Evolutionary conservation across 139 green algal genomes (phyloP), one percentile per base, ranked within the genome.

Genomic region (Microglena sp.): DNA sequence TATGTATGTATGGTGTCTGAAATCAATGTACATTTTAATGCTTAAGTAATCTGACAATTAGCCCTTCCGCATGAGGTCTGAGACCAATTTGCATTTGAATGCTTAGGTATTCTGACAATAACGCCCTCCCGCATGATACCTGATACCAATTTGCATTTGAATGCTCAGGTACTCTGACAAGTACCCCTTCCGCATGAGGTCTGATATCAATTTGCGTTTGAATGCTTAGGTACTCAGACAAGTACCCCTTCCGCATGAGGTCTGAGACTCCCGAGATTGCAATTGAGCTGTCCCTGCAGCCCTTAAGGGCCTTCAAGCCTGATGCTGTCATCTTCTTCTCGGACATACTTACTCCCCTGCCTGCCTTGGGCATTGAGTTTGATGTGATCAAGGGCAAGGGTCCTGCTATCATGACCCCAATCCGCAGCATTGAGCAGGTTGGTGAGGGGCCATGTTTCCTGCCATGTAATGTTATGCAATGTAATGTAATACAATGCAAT

Each of bases 271-370:
- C 92, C 15, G 89, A 93, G 8, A 97, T 97, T 62, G 92, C 92
- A 33, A 76, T 80, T 40, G 69, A 82, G 62, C 74, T 82, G n/a
- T 86, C 84, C n/a, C 8, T 87, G 64, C 92, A 99, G 87, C 94
- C 94, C 3, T 98, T 84, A 84, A 67, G 82, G 15, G 86, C 92
- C 1, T 99, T 97, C 76, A 73, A 86, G 29, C 77, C 94, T 0
- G 94, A 99, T 62, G 94, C 89, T 45, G 93, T 99, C 56, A 97
- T 99, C 78, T 95, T 99, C 80, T 99, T 99, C 84, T 92, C 79
- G 40, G 94, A 99, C 78, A 99, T 99, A 64, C 82, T 99, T 24
- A 99, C 94, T 2, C 93, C 93, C 0, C 82, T 99, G 61, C 94
- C 94, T 11, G 87, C 91, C 1, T 60, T 99, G 45, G 94, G 94